Conservation (phyloP, 1,284 basidiomycete genomes). For the Athelia psychrophila region DNA sequence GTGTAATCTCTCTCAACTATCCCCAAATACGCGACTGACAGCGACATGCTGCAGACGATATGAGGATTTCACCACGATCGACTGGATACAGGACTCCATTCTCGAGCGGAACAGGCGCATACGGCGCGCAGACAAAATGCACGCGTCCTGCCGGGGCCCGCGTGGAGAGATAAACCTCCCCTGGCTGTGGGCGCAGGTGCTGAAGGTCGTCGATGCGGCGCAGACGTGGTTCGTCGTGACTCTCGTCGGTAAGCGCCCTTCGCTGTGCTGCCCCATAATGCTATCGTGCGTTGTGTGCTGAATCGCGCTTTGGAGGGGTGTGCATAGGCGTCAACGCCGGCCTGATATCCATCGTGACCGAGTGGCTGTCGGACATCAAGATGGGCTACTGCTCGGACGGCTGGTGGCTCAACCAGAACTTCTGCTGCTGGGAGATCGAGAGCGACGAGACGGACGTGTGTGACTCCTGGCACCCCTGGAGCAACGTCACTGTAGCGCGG, state of each 20-base stretch:
- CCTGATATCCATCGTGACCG: constrained; percentile 93
- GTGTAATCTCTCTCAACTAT: constrained; percentile 5
- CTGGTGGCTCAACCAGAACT: constrained; percentile 98
- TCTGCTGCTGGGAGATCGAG: constrained; percentile 97
- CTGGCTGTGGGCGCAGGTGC: constrained; percentile 66
- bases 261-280: no score
- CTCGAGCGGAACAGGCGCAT: constrained; percentile 79
- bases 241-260: constrained; percentile 69
- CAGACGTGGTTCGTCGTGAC: constrained; percentile 81
- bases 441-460: constrained; percentile 80
- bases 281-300: neutral
- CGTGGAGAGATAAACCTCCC: constrained; percentile 47
- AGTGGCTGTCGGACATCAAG: constrained; percentile 97
- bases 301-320: constrained; percentile 55
- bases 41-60: constrained; percentile 51
- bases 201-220: constrained; percentile 58
- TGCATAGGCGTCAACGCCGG: constrained; percentile 94
- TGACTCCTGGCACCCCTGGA: constrained; percentile 94
- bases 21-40: constrained; percentile 1
- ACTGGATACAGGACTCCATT: constrained; percentile 95
- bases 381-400: constrained; percentile 95
- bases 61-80: constrained; percentile 41
- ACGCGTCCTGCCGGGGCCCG: constrained; percentile 47
- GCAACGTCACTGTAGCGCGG: constrained; percentile 66
- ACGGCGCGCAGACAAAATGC: constrained; percentile 49